phyloP scores from a whole-genome alignment of 176 grass and related monocot species.

The Zea mays region DNA sequence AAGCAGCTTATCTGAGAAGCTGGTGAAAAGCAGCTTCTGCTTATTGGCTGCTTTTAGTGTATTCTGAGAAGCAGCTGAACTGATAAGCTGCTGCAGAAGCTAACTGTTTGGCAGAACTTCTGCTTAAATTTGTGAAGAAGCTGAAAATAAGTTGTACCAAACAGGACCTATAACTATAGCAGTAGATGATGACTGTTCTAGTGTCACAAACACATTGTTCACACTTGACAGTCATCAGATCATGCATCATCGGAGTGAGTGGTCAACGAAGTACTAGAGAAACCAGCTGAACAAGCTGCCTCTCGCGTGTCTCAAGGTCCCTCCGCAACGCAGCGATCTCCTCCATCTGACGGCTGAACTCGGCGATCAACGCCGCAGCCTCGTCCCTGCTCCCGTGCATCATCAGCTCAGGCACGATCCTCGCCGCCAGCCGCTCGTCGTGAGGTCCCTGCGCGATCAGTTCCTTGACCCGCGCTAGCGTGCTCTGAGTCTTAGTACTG shows the following conservation, averaged over 20 bases:
- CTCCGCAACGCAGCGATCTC: slow-evolving; percentile 14
- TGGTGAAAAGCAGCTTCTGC: too few species aligned
- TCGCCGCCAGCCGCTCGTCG: slow-evolving; percentile 21
- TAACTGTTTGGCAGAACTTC: too few species aligned
- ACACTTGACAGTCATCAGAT: too few species aligned
- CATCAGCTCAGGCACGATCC: not conserved
- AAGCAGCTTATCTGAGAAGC: too few species aligned
- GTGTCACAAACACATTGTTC: too few species aligned
- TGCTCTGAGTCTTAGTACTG: not conserved
- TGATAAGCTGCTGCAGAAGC: too few species aligned
- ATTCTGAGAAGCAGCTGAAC: too few species aligned
- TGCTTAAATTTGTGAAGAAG: too few species aligned
- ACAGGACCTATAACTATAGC: too few species aligned
- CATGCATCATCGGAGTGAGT: not conserved
- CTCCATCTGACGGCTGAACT: slow-evolving; percentile 25
- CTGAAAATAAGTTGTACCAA: too few species aligned
- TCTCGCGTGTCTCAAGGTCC: slow-evolving; percentile 31
- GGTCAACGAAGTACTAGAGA: not conserved
- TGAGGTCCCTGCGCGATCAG: not conserved
- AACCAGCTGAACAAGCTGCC: slow-evolving; percentile 20
- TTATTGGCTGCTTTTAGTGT: too few species aligned
- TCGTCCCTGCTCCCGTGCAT: not conserved
- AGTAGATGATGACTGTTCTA: too few species aligned
- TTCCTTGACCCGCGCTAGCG: not conserved
- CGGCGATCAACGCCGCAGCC: not conserved